phyloP scores from a whole-genome alignment of 2,329 filamentous ascomycete genomes.

The Clarireedia hainanense region DNA sequence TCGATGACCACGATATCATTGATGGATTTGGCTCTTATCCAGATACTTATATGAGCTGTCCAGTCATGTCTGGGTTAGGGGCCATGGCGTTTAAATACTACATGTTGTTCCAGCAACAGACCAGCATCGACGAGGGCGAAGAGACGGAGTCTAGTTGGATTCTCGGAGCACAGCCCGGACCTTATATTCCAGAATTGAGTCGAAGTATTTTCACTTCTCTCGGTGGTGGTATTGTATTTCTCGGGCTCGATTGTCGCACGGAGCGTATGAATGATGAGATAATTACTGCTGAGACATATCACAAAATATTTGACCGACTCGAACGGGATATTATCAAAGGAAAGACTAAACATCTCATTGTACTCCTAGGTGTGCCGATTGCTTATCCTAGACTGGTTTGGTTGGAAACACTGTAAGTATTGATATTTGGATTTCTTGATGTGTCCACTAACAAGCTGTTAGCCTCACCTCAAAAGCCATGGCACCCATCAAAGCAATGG shows the following conservation, averaged over 20 bases:
- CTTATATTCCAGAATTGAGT: constrained; percentile 82
- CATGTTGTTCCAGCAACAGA: constrained; percentile 97
- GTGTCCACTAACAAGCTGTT: constrained; percentile 28
- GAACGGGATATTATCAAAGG: constrained; percentile 76
- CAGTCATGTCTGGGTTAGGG: constrained; percentile 83
- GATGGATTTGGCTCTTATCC: constrained; percentile 92
- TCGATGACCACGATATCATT: constrained; percentile 89
- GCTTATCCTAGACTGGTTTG: constrained; percentile 72
- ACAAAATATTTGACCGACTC: constrained; percentile 78
- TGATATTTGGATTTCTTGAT: neutral
- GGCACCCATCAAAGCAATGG: constrained; percentile 83
- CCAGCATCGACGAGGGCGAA: constrained; percentile 71
- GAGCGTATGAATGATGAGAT: constrained; percentile 82
- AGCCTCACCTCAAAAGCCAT: constrained; percentile 77
- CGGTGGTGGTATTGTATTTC: constrained; percentile 68
- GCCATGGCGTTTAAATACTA: constrained; percentile 97
- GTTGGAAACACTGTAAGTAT: constrained; percentile 59
- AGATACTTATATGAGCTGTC: constrained; percentile 81
- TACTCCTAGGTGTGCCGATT: constrained; percentile 76
- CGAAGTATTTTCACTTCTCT: constrained; percentile 80
- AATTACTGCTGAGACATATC: constrained; percentile 71
- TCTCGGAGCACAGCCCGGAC: constrained; percentile 69
- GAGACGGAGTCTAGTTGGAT: constrained; percentile 86
- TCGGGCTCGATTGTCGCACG: constrained; percentile 86
- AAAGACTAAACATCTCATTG: constrained; percentile 81